Evolutionary conservation across 108 stramenopile species (phyloP).

Genomic region (Pelagomonas calceolata): DNA sequence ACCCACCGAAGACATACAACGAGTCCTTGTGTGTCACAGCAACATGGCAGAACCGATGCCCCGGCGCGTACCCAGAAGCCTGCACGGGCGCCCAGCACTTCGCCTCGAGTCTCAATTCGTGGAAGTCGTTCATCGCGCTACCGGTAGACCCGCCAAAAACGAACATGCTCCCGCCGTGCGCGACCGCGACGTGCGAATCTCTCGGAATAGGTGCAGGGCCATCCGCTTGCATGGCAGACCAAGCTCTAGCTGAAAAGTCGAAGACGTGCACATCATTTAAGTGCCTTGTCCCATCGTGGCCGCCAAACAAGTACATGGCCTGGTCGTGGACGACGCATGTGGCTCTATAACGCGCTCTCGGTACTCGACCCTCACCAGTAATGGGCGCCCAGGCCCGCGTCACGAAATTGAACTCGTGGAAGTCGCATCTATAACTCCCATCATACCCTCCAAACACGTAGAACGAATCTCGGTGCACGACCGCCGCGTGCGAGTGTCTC

Average conservation of each 20-base stretch:
- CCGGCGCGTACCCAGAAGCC: conserved; percentile 10
- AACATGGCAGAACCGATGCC: conserved; percentile 82
- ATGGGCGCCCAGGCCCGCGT: conserved; percentile 59
- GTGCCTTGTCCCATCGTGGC: conserved; percentile 93
- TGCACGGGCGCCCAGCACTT: background rate
- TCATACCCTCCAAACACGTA: conserved; percentile 86
- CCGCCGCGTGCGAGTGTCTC: conserved; percentile 86
- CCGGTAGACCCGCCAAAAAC: conserved; percentile 75
- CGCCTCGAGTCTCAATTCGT: conserved; percentile 63
- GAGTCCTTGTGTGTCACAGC: conserved; percentile 27
- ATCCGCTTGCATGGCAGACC: conserved; percentile 58
- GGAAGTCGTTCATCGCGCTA: conserved; percentile 85
- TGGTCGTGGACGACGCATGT: conserved; percentile 68
- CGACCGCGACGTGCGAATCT: conserved; percentile 77
- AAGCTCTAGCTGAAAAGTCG: conserved; percentile 62
- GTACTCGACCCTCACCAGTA: conserved; percentile 61
- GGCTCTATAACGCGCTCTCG: conserved; percentile 85
- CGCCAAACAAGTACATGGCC: conserved; percentile 70
- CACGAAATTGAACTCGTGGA: conserved; percentile 73
- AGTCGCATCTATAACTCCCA: conserved; percentile 79
- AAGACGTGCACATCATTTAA: conserved; percentile 83
- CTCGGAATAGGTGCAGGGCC: conserved; percentile 70
- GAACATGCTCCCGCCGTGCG: conserved; percentile 60
- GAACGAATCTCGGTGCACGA: conserved; percentile 62
- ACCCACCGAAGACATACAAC: conserved; percentile 85